Percentiles rank a stretch among this genome's conserved stretches.
Evolutionary conservation across 2,329 filamentous ascomycete genomes (phyloP).

Genomic region (Alternaria rosae): DNA sequence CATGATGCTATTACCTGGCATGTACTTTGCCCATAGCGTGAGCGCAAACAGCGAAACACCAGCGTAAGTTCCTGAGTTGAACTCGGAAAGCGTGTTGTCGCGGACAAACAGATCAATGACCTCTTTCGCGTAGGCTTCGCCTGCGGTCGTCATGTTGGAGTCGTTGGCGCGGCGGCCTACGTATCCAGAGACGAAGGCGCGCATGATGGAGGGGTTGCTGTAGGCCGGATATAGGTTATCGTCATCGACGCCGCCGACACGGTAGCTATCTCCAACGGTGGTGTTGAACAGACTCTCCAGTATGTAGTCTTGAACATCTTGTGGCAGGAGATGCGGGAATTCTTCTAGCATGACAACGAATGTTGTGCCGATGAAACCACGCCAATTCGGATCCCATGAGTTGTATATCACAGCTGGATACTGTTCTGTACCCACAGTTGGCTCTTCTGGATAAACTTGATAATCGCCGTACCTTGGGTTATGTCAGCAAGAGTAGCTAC

Average conservation of each 20-base stretch:
- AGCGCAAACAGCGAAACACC: slow-evolving; percentile 68
- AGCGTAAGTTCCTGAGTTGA: slow-evolving; percentile 69
- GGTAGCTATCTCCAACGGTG: slow-evolving; percentile 67
- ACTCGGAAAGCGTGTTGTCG: slow-evolving; percentile 66
- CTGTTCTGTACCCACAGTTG: slow-evolving; percentile 60
- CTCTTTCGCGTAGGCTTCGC: slow-evolving; percentile 64
- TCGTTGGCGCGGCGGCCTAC: slow-evolving; percentile 63
- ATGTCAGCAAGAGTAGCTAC: neutral
- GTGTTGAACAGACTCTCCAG: slow-evolving; percentile 63
- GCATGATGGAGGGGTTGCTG: slow-evolving; percentile 68
- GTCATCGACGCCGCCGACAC: slow-evolving; percentile 65
- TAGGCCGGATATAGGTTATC: slow-evolving; percentile 71
- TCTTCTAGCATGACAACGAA: slow-evolving; percentile 68
- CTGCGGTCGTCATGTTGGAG: slow-evolving; percentile 65
- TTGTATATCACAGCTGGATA: slow-evolving; percentile 63
- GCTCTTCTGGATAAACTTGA: slow-evolving; percentile 64
- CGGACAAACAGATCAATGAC: slow-evolving; percentile 65
- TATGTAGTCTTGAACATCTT: slow-evolving; percentile 54
- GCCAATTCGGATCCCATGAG: slow-evolving; percentile 70
- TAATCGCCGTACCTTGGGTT: slow-evolving; percentile 58
- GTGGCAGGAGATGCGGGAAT: slow-evolving; percentile 58
- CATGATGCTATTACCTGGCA: slow-evolving; percentile 63
- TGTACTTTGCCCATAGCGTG: slow-evolving; percentile 67
- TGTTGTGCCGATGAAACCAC: slow-evolving; percentile 67
- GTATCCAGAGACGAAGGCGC: slow-evolving; percentile 68